Evolutionary conservation across 805 yeast species (phyloP).

Genomic region (Yarrowia porcina): DNA sequence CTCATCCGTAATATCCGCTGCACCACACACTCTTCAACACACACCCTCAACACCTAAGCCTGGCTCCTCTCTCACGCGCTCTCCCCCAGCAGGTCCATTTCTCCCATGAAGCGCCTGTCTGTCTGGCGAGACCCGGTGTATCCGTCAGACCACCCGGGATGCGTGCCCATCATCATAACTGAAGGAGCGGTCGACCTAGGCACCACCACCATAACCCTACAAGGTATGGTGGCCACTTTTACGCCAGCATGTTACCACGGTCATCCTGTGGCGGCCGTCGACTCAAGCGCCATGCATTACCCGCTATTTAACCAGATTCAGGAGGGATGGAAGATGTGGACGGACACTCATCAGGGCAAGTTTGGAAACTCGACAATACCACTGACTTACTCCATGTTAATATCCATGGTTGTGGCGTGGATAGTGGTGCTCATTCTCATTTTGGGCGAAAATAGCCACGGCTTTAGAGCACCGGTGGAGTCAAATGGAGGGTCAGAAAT

Average conservation of each 20-base stretch:
- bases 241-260: constrained; percentile 29
- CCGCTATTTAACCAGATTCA: constrained; percentile 23
- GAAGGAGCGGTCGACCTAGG: constrained; percentile 22
- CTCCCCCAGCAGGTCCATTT: neutral
- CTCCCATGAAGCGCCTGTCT: constrained; percentile 20
- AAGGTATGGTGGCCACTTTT: constrained; percentile 24
- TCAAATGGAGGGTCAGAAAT: neutral
- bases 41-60: constrained; percentile 1
- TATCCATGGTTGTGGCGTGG: constrained; percentile 25
- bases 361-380: constrained; percentile 23
- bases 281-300: constrained; percentile 10
- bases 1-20: neutral
- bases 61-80: neutral
- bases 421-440: constrained; percentile 22
- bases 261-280: constrained; percentile 28
- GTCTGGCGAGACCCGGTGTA: constrained; percentile 22
- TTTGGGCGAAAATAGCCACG: constrained; percentile 16
- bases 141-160: constrained; percentile 18
- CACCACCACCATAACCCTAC: neutral
- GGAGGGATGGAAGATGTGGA: constrained; percentile 28
- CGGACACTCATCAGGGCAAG: constrained; percentile 6
- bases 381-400: constrained; percentile 1
- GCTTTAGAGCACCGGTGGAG: constrained; percentile 1
- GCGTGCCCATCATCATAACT: constrained; percentile 14
- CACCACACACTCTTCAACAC: neutral